Evolutionary conservation across 1,139 yeast species (phyloP), one percentile per base, ranked within the genome.

Genomic region (Taphrina pruni): DNA sequence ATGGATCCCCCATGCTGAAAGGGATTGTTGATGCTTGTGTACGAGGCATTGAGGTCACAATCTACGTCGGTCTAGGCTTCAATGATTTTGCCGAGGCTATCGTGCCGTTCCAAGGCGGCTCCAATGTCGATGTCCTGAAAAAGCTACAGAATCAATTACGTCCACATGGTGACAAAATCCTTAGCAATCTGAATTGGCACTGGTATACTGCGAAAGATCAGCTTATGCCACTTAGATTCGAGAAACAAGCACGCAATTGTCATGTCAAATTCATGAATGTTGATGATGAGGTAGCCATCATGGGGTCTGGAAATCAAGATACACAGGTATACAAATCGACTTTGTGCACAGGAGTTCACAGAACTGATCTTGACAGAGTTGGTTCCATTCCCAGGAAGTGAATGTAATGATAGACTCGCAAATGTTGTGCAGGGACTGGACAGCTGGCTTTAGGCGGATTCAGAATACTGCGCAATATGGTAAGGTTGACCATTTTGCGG

Each of bases 161-260:
- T 35, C 20, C 46, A 7, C 39, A 48, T 21, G 65, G 65, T 20
- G 50, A 48, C 12, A 11, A 26, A n/a, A 17, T 35, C 14, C 21
- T 50, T 38, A 6, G 6, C 50, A 60, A 60, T 50, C 38, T 60
- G 38, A 20, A 14, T 6, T 50, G 56, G 65, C 57, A 51, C 38
- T 60, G 65, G 65, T 60, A 60, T 21, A 50, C 57, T 11, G 65
- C 57, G 8, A 60, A 60, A 48, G 65, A 60, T 60, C 65, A 60
- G 26, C 20, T 9, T n/a, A 38, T n/a, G 39, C 65, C 65, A 7
- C 45, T 60, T 3, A 11, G 57, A 6, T 50, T 51, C 39, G 65
- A 50, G 57, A 36, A 51, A 14, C 56, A 60, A 41, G 50, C 56
- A 4, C 65, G 65, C n/a, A 60, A 60, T 60, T 60, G 65, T 39